Percentiles rank a stretch among this genome's conserved stretches.
Evolutionary conservation across 2,329 filamentous ascomycete species (phyloP).

Genomic region (Chaetomium strumarium): DNA sequence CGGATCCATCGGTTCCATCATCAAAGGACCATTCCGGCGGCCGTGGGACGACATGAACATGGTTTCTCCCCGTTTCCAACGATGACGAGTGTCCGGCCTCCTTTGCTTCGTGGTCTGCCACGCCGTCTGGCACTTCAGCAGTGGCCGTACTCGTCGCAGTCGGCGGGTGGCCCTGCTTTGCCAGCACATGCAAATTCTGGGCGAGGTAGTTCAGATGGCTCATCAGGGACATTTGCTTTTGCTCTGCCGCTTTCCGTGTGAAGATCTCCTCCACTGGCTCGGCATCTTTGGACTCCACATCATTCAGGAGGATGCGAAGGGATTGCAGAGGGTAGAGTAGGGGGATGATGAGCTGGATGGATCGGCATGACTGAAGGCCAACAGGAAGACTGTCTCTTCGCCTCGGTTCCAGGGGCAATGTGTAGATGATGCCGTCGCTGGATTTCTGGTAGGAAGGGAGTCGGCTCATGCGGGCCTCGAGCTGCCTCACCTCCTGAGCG

Average conservation of each 20-base stretch:
- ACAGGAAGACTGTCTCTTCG: conserved; percentile 55
- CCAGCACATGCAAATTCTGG: conserved; percentile 63
- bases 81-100: conserved; percentile 23
- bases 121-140: conserved; percentile 19
- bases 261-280: conserved; percentile 62
- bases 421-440: conserved; percentile 63
- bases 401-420: conserved; percentile 62
- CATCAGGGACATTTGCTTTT: conserved; percentile 59
- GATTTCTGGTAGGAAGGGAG: conserved; percentile 62
- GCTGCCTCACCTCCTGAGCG: conserved; percentile 61
- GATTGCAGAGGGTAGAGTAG: conserved; percentile 65
- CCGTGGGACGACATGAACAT: conserved; percentile 66
- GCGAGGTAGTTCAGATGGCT: conserved; percentile 69
- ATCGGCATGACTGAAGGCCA: conserved; percentile 55
- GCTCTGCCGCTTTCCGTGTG: conserved; percentile 48
- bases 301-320: conserved; percentile 60
- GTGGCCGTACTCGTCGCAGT: conserved; percentile 15
- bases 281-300: conserved; percentile 54
- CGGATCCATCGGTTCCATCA: conserved; percentile 41
- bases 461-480: conserved; percentile 69
- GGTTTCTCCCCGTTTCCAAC: conserved; percentile 46
- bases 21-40: conserved; percentile 67
- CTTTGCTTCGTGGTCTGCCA: conserved; percentile 21
- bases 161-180: conserved; percentile 43
- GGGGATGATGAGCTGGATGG: conserved; percentile 64